A percentile compares a stretch with the other conserved stretches of the same genome.
Conservation (phyloP, 257 asterid genomes). For the Henckelia pumila region DNA sequence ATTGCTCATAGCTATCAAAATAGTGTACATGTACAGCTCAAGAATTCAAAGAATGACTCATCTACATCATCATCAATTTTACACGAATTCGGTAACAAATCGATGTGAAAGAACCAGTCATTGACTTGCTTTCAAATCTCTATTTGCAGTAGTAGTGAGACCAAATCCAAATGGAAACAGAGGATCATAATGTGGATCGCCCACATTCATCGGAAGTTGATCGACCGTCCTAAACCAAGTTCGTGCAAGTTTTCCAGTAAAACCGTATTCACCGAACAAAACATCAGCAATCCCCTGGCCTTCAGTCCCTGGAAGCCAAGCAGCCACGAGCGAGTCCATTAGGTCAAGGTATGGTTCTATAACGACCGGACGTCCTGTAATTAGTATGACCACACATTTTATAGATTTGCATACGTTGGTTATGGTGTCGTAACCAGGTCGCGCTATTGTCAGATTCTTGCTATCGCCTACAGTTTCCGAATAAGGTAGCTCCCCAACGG, state of each 20-base stretch:
- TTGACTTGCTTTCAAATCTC: constrained; percentile 21
- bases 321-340: constrained; percentile 44
- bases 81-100: background rate
- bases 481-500: constrained; percentile 53
- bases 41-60: too few relatives aligned
- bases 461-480: constrained; percentile 47
- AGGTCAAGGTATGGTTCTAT: constrained; percentile 34
- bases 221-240: constrained; percentile 48
- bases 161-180: constrained; percentile 48
- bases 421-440: constrained; percentile 41
- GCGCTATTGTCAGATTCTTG: constrained; percentile 37
- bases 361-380: constrained; percentile 46
- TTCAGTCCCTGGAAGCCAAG: constrained; percentile 55
- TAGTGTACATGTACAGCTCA: too few relatives aligned
- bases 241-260: constrained; percentile 42
- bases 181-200: constrained; percentile 51
- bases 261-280: constrained; percentile 45
- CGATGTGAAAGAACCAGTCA: background rate
- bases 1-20: too few relatives aligned
- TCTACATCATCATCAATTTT: background rate
- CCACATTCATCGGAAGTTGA: constrained; percentile 53
- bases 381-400: constrained; percentile 40
- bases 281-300: constrained; percentile 52
- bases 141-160: constrained; percentile 31
- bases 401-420: constrained; percentile 32